Percentiles rank a stretch among this genome's conserved stretches.
These are phyloP conservation scores for Cladorrhinum sp. DNA, from an alignment of 2,329 filamentous ascomycete genomes.

Conservation along the genomic window DNA sequence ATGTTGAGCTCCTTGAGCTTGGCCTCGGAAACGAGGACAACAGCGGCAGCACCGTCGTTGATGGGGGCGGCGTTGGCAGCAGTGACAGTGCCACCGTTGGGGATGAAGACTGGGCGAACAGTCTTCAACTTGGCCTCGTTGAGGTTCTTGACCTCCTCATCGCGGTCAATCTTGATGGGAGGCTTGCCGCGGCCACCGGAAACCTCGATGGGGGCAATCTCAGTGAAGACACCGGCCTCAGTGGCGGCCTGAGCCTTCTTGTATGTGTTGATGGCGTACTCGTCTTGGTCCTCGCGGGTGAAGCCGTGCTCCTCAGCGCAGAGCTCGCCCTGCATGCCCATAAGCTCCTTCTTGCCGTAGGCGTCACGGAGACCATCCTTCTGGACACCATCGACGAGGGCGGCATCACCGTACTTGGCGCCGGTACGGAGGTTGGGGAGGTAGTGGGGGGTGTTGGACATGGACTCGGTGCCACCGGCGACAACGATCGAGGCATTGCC, in stretches of 20 bases:
- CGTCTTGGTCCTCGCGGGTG: slow-evolving; percentile 82
- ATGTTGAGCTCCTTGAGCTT: slow-evolving; percentile 89
- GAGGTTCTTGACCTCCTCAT: slow-evolving; percentile 96
- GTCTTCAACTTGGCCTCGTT: slow-evolving; percentile 78
- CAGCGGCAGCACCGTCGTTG: slow-evolving; percentile 88
- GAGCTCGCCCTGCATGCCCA: slow-evolving; percentile 90
- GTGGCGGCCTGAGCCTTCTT: slow-evolving; percentile 87
- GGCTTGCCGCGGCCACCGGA: slow-evolving; percentile 89
- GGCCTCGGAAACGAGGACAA: slow-evolving; percentile 90
- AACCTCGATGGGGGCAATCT: slow-evolving; percentile 89
- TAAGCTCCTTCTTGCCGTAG: slow-evolving; percentile 89
- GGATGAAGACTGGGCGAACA: slow-evolving; percentile 80
- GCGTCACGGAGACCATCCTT: slow-evolving; percentile 94
- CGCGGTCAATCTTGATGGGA: slow-evolving; percentile 70
- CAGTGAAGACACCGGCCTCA: slow-evolving; percentile 76
- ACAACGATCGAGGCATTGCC: slow-evolving; percentile 91
- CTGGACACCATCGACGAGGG: slow-evolving; percentile 83
- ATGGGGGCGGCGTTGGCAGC: slow-evolving; percentile 95
- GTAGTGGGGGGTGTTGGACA: slow-evolving; percentile 98
- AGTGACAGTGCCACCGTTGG: slow-evolving; percentile 83
- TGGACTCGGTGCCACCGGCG: slow-evolving; percentile 93
- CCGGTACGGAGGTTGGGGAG: slow-evolving; percentile 81
- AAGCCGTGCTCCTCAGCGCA: slow-evolving; percentile 82
- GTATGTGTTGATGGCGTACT: slow-evolving; percentile 93
- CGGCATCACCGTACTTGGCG: slow-evolving; percentile 90